Percentiles rank a stretch among this genome's conserved stretches.
Evolutionary conservation across 768 basidiomycete species (phyloP).

Genomic region (Psilocybe subaeruginosa): DNA sequence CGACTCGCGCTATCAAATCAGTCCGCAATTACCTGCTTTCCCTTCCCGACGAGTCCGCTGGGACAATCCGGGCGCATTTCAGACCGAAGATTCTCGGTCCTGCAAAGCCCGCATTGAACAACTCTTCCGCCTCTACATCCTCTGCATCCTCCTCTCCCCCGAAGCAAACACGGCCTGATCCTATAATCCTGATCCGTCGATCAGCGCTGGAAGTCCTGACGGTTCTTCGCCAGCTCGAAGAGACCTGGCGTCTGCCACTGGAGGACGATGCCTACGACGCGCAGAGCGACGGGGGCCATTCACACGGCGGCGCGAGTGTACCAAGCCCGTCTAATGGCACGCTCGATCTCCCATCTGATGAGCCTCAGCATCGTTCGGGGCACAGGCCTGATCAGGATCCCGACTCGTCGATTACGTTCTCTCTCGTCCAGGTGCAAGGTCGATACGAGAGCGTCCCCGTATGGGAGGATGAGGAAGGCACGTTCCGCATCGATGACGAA

Average conservation of each 20-base stretch:
- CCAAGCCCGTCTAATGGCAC: slow-evolving; percentile 34
- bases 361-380: slow-evolving; percentile 22
- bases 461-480: slow-evolving; percentile 76
- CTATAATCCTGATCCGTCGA: slow-evolving; percentile 70
- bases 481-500: slow-evolving; percentile 38
- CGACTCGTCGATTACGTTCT: slow-evolving; percentile 69
- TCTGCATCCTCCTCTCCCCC: slow-evolving; percentile 15
- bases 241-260: slow-evolving; percentile 72
- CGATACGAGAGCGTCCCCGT: slow-evolving; percentile 68
- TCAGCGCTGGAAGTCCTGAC: slow-evolving; percentile 85
- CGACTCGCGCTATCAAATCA: slow-evolving; percentile 79
- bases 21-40: slow-evolving; percentile 84
- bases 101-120: slow-evolving; percentile 28
- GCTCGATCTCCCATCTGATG: slow-evolving; percentile 42
- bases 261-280: slow-evolving; percentile 84
- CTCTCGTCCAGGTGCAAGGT: slow-evolving; percentile 70
- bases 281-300: slow-evolving; percentile 66
- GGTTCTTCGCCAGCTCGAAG: slow-evolving; percentile 80
- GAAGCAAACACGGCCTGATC: slow-evolving; percentile 45
- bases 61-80: slow-evolving; percentile 58
- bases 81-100: slow-evolving; percentile 50
- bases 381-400: slow-evolving; percentile 43
- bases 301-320: slow-evolving; percentile 28
- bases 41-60: slow-evolving; percentile 74
- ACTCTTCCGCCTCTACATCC: slow-evolving; percentile 12